These are phyloP conservation scores for Larix sibirica DNA, from an alignment of 83 land plant species.

Conservation along the genomic window DNA sequence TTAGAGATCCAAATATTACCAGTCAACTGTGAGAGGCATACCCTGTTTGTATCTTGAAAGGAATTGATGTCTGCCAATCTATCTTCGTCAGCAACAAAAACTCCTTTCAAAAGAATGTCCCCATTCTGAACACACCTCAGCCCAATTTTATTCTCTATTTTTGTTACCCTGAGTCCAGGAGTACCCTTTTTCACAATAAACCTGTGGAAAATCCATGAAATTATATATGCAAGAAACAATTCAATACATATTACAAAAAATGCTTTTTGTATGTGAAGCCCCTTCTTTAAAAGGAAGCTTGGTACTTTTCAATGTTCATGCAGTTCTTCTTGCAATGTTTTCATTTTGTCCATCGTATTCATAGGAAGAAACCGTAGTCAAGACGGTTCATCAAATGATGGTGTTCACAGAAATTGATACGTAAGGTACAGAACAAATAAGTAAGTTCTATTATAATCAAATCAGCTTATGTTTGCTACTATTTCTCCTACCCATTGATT, in stretches of 20 bases:
- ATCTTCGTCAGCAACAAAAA: slow-evolving; percentile 93
- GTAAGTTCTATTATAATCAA: neutral
- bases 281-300: too few relatives aligned
- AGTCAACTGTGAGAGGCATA: slow-evolving; percentile 15
- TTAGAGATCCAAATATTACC: slow-evolving; percentile 11
- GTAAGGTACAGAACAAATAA: too few relatives aligned
- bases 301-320: too few relatives aligned
- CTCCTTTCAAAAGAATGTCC: slow-evolving; percentile 76
- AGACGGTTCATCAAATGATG: too few relatives aligned
- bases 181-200: slow-evolving; percentile 85
- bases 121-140: slow-evolving; percentile 95
- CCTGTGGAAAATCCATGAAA: slow-evolving; percentile 34
- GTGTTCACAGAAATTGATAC: too few relatives aligned
- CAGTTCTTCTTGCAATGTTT: too few relatives aligned
- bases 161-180: slow-evolving; percentile 75
- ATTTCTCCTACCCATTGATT: slow-evolving; percentile 79
- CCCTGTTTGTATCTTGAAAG: slow-evolving; percentile 91
- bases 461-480: neutral
- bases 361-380: too few relatives aligned
- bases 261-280: too few relatives aligned
- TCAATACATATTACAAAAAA: neutral
- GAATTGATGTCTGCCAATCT: slow-evolving; percentile 84
- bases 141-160: slow-evolving; percentile 91
- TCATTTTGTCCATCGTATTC: too few relatives aligned
- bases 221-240: neutral